A percentile compares a stretch with the other conserved stretches of the same genome.
phyloP scores from a whole-genome alignment of 441 rosid species.

The Bruguiera hainesii region DNA sequence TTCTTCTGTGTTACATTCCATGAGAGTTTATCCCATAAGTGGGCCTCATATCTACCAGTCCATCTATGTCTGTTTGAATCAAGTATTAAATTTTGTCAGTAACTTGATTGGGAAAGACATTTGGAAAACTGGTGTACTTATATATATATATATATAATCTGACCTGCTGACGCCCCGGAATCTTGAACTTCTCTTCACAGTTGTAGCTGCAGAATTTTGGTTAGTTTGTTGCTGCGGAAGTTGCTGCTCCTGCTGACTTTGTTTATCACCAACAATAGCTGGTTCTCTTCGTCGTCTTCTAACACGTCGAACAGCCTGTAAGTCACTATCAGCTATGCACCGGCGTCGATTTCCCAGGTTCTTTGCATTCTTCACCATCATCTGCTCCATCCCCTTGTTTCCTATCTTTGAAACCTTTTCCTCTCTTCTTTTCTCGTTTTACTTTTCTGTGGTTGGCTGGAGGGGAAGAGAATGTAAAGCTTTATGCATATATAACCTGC shows the following conservation, averaged over 20 bases:
- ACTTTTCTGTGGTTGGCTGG: slow-evolving; percentile 10
- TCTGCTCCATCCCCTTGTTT: slow-evolving; percentile 27
- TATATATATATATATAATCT: not conserved
- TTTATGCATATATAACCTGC: slow-evolving; percentile 21
- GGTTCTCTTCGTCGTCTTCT: slow-evolving; percentile 53
- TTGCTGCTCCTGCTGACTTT: not conserved
- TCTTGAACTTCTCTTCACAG: slow-evolving; percentile 62
- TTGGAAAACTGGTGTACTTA: not conserved
- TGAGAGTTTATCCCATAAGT: slow-evolving; percentile 65
- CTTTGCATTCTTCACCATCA: slow-evolving; percentile 40
- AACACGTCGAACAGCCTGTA: slow-evolving; percentile 19
- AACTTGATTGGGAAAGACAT: not conserved
- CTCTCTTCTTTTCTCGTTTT: slow-evolving; percentile 2
- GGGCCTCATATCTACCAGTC: slow-evolving; percentile 71
- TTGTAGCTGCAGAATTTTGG: slow-evolving; percentile 31
- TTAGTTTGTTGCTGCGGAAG: slow-evolving; percentile 9
- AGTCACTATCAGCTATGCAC: not conserved
- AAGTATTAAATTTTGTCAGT: slow-evolving; percentile 8
- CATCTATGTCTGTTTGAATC: slow-evolving; percentile 48
- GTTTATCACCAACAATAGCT: slow-evolving; percentile 15
- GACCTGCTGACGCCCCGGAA: slow-evolving; percentile 72
- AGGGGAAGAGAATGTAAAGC: slow-evolving; percentile 7
- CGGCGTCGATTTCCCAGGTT: slow-evolving; percentile 23
- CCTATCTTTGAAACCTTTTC: not conserved
- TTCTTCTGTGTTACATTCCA: slow-evolving; percentile 74